A percentile compares a stretch with the other conserved stretches of the same genome.
Evolutionary conservation across 495 filamentous ascomycete species (phyloP).

Genomic region (Schizothecium vesticola): DNA sequence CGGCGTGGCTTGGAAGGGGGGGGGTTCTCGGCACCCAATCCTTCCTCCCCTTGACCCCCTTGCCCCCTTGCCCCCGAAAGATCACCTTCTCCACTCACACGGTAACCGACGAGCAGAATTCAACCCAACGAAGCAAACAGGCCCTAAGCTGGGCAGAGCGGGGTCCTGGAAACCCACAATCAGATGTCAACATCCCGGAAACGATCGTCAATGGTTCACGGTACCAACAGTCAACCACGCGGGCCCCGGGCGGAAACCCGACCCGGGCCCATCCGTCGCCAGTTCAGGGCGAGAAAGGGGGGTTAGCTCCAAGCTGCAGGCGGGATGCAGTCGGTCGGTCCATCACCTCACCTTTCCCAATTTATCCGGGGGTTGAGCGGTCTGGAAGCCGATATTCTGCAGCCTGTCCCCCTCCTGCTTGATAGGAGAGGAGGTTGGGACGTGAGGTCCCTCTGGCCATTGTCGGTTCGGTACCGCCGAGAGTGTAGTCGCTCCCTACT

Average conservation of each 20-base stretch:
- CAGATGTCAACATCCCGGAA: not conserved
- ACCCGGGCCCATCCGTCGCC: not conserved
- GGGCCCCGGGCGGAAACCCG: not conserved
- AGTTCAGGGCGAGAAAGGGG: not conserved
- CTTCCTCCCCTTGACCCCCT: not conserved
- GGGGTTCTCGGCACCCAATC: not conserved
- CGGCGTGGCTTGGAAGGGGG: not conserved
- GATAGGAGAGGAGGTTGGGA: not conserved
- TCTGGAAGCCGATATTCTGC: not conserved
- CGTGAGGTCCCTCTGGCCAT: not conserved
- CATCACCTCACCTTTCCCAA: not conserved
- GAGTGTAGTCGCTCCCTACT: no score
- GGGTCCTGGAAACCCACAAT: not conserved
- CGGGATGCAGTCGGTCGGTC: not conserved
- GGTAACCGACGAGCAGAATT: not conserved
- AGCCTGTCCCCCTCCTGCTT: not conserved
- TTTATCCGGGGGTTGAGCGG: not conserved
- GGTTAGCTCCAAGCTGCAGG: not conserved
- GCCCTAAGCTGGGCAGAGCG: not conserved
- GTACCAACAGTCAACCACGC: not conserved
- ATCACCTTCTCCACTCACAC: not conserved
- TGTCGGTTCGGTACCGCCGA: not conserved
- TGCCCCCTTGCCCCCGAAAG: not conserved
- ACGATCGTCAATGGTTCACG: not conserved
- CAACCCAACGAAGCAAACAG: not conserved